These are phyloP conservation scores for Taiwanofungus camphoratus DNA, from an alignment of 1,284 basidiomycete species.

Conservation along the genomic window DNA sequence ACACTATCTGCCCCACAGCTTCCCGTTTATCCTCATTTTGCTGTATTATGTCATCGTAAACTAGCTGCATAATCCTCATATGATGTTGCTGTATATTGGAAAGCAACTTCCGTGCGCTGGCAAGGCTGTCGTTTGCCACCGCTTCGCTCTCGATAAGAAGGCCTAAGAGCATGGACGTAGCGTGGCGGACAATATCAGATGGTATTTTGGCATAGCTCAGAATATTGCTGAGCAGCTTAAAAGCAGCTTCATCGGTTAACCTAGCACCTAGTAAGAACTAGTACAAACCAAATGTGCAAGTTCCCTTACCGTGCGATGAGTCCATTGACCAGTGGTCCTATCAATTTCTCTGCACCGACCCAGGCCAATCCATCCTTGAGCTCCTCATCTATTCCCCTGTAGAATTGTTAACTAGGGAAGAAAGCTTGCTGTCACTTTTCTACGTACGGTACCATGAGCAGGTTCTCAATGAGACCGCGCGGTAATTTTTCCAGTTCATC, in stretches of 20 bases:
- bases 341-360: constrained; percentile 53
- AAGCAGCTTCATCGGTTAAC: constrained; percentile 35
- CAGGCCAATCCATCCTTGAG: constrained; percentile 38
- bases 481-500: constrained; percentile 42
- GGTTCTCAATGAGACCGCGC: constrained; percentile 32
- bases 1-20: constrained; percentile 42
- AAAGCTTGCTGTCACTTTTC: background rate
- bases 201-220: constrained; percentile 37
- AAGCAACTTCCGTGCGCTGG: constrained; percentile 9
- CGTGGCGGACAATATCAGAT: constrained; percentile 33
- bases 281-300: constrained; percentile 7
- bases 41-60: constrained; percentile 34
- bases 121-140: background rate
- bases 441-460: constrained; percentile 44
- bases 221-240: constrained; percentile 38
- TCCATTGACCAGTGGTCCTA: constrained; percentile 45
- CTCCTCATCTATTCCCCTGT: constrained; percentile 46
- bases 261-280: constrained; percentile 27
- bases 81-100: constrained; percentile 33
- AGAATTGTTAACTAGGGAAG: constrained; percentile 13
- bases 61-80: constrained; percentile 39
- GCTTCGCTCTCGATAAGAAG: constrained; percentile 5
- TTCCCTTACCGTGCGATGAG: constrained; percentile 40
- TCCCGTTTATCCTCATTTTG: constrained; percentile 34
- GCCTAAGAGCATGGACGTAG: constrained; percentile 43